Evolutionary conservation across 2,329 filamentous ascomycete genomes (phyloP).

Genomic region (Fusarium sp.): DNA sequence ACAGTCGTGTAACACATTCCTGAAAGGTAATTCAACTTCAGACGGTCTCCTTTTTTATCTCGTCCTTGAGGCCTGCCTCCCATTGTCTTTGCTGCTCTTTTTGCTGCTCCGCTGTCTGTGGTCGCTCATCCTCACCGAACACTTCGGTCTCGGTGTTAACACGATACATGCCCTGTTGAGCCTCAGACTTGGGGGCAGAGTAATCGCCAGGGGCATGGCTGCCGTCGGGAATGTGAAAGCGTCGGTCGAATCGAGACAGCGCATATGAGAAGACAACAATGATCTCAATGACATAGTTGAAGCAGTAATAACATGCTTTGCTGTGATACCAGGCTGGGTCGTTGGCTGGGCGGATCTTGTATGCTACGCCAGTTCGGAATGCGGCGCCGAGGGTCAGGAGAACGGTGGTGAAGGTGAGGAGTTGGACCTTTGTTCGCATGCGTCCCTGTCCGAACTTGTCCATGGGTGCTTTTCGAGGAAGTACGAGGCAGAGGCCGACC

Average conservation of each 20-base stretch:
- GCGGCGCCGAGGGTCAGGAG: slow-evolving; percentile 77
- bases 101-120: slow-evolving; percentile 32
- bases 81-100: slow-evolving; percentile 37
- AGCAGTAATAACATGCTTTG: slow-evolving; percentile 81
- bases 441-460: slow-evolving; percentile 71
- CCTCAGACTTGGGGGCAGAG: slow-evolving; percentile 41
- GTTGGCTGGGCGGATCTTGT: slow-evolving; percentile 61
- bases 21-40: slow-evolving; percentile 18
- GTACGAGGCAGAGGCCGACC: slow-evolving; percentile 63
- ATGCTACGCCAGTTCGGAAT: slow-evolving; percentile 74
- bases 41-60: slow-evolving; percentile 40
- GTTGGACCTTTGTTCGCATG: slow-evolving; percentile 74
- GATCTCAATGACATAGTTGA: slow-evolving; percentile 82
- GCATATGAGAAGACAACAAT: slow-evolving; percentile 77
- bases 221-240: slow-evolving; percentile 82
- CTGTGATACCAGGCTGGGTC: slow-evolving; percentile 77
- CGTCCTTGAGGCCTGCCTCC: slow-evolving; percentile 40
- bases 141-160: slow-evolving; percentile 44
- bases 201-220: slow-evolving; percentile 70
- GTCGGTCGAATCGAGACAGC: slow-evolving; percentile 76
- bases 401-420: slow-evolving; percentile 70
- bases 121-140: slow-evolving; percentile 47
- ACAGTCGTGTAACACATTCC: slow-evolving; percentile 9
- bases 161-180: slow-evolving; percentile 32
- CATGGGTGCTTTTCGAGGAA: slow-evolving; percentile 60